Conservation (phyloP, 2,329 filamentous ascomycete genomes). For the Scytalidium lignicola region DNA sequence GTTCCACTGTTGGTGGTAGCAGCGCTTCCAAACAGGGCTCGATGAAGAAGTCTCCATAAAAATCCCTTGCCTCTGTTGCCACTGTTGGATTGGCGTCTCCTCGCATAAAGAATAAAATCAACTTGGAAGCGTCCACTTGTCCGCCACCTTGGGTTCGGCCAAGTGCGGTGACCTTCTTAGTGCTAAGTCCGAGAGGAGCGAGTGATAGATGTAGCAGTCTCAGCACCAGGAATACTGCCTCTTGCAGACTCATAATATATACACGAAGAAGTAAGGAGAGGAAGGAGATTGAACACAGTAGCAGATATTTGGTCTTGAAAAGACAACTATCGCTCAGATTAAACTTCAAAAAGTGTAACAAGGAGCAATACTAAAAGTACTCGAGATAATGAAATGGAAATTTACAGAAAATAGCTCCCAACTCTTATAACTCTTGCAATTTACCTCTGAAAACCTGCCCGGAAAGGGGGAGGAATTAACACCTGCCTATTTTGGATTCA, state of each 20-base stretch:
- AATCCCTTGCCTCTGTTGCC: conserved; percentile 59
- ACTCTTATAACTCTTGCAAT: too few species aligned
- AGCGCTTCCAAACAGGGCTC: conserved; percentile 20
- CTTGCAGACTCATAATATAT: conserved; percentile 28
- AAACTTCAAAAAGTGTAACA: conserved; percentile 17
- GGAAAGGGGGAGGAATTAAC: conserved; percentile 7
- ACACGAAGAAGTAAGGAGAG: conserved; percentile 9
- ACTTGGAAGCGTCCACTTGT: conserved; percentile 50
- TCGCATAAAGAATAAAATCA: conserved; percentile 58
- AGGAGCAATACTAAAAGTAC: conserved; percentile 11
- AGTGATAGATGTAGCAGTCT: conserved; percentile 68
- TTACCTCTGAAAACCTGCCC: conserved; percentile 3
- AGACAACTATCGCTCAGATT: conserved; percentile 22
- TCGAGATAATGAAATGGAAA: too few species aligned
- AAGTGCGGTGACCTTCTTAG: conserved; percentile 51
- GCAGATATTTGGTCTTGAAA: conserved; percentile 11
- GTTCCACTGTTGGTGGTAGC: conserved; percentile 33
- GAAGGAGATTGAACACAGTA: too few species aligned
- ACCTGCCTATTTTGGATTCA: conserved; percentile 7
- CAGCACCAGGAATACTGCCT: conserved; percentile 53
- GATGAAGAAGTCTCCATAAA: conserved; percentile 57
- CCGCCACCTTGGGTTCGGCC: conserved; percentile 58
- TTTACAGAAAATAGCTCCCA: too few species aligned
- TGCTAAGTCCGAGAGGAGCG: conserved; percentile 51
- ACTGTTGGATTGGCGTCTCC: conserved; percentile 31